A percentile compares a stretch with the other conserved stretches of the same genome.
These are phyloP conservation scores for Thecaphora thlaspeos DNA, from an alignment of 1,284 basidiomycete species.

Conservation along the genomic window DNA sequence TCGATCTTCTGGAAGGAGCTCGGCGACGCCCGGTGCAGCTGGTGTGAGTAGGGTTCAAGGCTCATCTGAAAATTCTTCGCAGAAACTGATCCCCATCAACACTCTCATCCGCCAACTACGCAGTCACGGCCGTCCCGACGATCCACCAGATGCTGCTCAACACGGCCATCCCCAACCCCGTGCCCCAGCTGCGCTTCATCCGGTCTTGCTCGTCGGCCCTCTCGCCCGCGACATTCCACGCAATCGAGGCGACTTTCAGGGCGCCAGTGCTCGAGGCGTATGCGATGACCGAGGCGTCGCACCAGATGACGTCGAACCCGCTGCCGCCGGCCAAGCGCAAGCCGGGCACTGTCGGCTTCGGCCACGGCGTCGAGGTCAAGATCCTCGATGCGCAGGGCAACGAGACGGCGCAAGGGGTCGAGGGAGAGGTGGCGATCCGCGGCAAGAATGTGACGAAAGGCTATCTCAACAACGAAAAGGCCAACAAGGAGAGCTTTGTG, in stretches of 20 bases:
- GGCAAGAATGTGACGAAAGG: conserved; percentile 62
- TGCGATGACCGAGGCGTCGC: conserved; percentile 59
- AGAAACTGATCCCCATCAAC: too few relatives aligned
- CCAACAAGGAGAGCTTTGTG: conserved; percentile 58
- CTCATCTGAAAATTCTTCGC: too few relatives aligned
- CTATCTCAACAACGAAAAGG: conserved; percentile 61
- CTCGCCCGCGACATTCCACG: conserved; percentile 59
- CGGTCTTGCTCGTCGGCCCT: conserved; percentile 62
- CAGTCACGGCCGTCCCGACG: conserved; percentile 60
- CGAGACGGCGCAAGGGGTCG: conserved; percentile 56
- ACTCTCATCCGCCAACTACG: too few relatives aligned
- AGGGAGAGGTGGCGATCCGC: conserved; percentile 61
- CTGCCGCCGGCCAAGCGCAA: conserved; percentile 58
- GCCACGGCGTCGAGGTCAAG: conserved; percentile 61
- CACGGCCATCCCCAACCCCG: conserved; percentile 55
- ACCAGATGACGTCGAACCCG: conserved; percentile 61
- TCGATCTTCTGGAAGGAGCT: conserved; percentile 67
- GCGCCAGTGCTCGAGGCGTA: conserved; percentile 63
- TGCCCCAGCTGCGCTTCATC: conserved; percentile 61
- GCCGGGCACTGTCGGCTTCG: conserved; percentile 61
- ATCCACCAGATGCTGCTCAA: conserved; percentile 62
- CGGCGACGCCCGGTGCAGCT: conserved; percentile 37
- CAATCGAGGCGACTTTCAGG: conserved; percentile 60
- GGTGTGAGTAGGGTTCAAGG: too few relatives aligned
- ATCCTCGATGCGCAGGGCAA: conserved; percentile 59